Evolutionary conservation across 352 stramenopile species (phyloP).

Genomic region (Phytophthora tentaculata): DNA sequence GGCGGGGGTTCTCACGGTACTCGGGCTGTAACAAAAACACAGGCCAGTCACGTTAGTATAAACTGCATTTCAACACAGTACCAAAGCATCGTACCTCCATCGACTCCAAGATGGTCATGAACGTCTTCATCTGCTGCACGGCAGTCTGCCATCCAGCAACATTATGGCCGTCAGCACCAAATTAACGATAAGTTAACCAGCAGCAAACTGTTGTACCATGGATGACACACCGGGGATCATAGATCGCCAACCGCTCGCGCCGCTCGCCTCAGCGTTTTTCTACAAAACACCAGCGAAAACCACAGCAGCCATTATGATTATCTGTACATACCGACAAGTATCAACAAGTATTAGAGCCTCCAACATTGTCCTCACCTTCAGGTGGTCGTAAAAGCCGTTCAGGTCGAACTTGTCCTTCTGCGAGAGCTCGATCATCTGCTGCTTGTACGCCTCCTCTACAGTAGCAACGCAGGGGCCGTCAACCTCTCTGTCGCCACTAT

Average conservation of each 20-base stretch:
- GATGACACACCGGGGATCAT: constrained; percentile 81
- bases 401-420: constrained; percentile 75
- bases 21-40: constrained; percentile 45
- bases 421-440: constrained; percentile 79
- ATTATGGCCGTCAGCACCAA: constrained; percentile 8
- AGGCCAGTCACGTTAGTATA: constrained; percentile 1
- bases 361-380: constrained; percentile 50
- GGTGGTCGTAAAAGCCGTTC: constrained; percentile 69
- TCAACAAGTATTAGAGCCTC: not conserved
- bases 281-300: constrained; percentile 25
- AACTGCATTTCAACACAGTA: not conserved
- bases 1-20: constrained; percentile 67
- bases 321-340: not conserved
- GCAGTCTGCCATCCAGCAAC: constrained; percentile 52
- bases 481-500: not conserved
- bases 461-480: not conserved
- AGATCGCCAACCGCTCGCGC: constrained; percentile 78
- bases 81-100: constrained; percentile 54
- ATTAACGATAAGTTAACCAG: constrained; percentile 3
- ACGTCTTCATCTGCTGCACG: constrained; percentile 86
- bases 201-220: constrained; percentile 51
- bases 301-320: not conserved
- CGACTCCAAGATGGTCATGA: constrained; percentile 80
- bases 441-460: constrained; percentile 74
- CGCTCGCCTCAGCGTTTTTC: constrained; percentile 81